Evolutionary conservation across 139 green algal genomes (phyloP).

Genomic region (Closterium sp.): DNA sequence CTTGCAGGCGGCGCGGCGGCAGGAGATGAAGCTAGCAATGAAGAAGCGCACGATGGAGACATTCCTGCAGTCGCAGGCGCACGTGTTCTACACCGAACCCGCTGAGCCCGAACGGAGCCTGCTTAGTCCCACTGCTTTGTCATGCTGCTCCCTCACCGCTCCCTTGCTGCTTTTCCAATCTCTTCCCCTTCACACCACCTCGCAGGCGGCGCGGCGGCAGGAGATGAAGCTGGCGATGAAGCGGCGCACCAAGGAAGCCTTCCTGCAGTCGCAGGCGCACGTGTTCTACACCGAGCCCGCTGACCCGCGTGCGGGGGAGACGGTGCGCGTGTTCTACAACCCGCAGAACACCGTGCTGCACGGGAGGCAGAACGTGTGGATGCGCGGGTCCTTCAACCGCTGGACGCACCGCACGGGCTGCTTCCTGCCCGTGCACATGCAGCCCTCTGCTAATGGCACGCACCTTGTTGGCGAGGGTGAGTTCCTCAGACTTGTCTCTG

Average conservation of each 20-base stretch:
- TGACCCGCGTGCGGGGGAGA: background rate
- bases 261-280: slow-evolving; percentile 6
- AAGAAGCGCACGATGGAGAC: background rate
- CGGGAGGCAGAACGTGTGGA: slow-evolving; percentile 75
- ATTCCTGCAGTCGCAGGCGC: slow-evolving; percentile 35
- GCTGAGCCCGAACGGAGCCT: no score
- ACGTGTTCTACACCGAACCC: slow-evolving; percentile 38
- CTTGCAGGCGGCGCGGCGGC: slow-evolving; percentile 4
- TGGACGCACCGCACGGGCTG: slow-evolving; percentile 53
- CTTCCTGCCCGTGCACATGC: slow-evolving; percentile 36
- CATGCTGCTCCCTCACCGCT: background rate
- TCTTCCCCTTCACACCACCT: background rate
- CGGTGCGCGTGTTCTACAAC: slow-evolving; percentile 82
- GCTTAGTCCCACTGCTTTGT: background rate
- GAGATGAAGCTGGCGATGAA: background rate
- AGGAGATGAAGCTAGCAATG: slow-evolving; percentile 48
- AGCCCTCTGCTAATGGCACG: background rate
- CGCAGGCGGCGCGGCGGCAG: background rate
- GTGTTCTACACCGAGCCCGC: slow-evolving; percentile 34
- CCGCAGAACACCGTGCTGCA: slow-evolving; percentile 78
- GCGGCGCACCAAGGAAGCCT: background rate
- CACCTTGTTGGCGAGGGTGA: slow-evolving; percentile 43
- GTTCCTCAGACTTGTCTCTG: no score
- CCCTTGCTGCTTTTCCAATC: background rate
- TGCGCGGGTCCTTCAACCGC: slow-evolving; percentile 81